Conservation (phyloP, 2,329 filamentous ascomycete genomes). For the Apiospora kogelbergensis region DNA sequence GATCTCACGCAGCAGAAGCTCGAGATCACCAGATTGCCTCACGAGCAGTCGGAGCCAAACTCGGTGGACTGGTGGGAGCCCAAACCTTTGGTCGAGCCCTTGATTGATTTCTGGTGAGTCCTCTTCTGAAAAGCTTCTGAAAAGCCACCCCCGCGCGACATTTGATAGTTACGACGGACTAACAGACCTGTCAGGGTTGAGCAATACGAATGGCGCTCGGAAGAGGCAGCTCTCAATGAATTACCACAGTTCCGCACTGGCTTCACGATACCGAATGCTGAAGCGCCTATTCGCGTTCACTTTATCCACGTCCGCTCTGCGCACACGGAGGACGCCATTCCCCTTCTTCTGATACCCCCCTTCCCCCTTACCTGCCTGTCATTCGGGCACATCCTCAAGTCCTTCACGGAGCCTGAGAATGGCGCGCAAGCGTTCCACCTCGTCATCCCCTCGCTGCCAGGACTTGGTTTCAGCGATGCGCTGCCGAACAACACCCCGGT, state of each 20-base stretch:
- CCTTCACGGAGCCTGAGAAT: constrained; percentile 54
- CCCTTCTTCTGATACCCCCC: constrained; percentile 63
- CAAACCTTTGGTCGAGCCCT: constrained; percentile 60
- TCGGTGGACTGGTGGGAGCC: constrained; percentile 57
- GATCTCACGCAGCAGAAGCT: constrained; percentile 68
- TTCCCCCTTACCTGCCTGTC: constrained; percentile 67
- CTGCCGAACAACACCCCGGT: constrained; percentile 49
- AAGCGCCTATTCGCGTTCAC: constrained; percentile 54
- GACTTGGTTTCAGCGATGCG: constrained; percentile 66
- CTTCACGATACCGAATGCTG: constrained; percentile 42
- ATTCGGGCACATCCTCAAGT: constrained; percentile 53
- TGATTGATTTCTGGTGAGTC: constrained; percentile 64
- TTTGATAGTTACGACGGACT: neutral
- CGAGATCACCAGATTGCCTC: constrained; percentile 64
- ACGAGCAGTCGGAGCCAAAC: constrained; percentile 50
- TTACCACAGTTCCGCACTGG: constrained; percentile 66
- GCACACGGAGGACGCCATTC: constrained; percentile 52
- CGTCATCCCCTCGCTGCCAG: constrained; percentile 65
- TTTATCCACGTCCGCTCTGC: constrained; percentile 62
- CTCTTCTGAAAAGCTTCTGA: neutral
- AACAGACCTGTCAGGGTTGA: constrained; percentile 53
- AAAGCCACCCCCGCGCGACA: neutral
- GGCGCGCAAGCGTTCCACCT: constrained; percentile 60
- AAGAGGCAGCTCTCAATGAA: constrained; percentile 58
- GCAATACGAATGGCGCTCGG: constrained; percentile 62